Conservation (phyloP, 306 rosid genomes). For the Lathyrus sativus region DNA sequence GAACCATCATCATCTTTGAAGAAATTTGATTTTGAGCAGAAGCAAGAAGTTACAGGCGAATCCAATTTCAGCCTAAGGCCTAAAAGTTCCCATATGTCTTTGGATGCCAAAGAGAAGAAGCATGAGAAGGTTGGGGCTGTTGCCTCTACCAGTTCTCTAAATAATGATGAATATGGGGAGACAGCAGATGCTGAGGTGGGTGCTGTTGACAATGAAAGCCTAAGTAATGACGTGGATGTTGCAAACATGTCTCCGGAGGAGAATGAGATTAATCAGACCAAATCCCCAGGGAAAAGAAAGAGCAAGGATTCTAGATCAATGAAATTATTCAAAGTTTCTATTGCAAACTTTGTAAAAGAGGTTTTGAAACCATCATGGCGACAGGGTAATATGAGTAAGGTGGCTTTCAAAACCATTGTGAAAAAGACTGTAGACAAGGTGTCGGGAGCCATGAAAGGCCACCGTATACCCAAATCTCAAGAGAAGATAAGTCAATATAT, state of each 20-base stretch:
- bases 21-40: conserved; percentile 54
- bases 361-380: conserved; percentile 95
- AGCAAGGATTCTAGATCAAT: conserved; percentile 81
- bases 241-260: conserved; percentile 56
- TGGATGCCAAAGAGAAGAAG: conserved; percentile 65
- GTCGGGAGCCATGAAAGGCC: conserved; percentile 96
- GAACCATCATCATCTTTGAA: conserved; percentile 64
- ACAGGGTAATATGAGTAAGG: conserved; percentile 99
- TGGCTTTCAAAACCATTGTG: conserved; percentile 95
- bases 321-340: conserved; percentile 78
- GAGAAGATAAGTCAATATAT: conserved; percentile 83
- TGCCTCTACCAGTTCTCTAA: conserved; percentile 76
- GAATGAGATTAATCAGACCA: conserved; percentile 68
- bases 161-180: conserved; percentile 87
- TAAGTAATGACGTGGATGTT: conserved; percentile 49
- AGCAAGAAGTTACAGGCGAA: conserved; percentile 59
- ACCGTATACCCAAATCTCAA: conserved; percentile 85
- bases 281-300: conserved; percentile 73
- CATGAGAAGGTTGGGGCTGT: conserved; percentile 57
- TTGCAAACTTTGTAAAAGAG: conserved; percentile 95
- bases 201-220: conserved; percentile 75
- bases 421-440: conserved; percentile 98
- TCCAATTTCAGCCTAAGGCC: conserved; percentile 53
- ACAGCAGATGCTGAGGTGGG: conserved; percentile 91
- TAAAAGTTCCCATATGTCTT: conserved; percentile 57